These are phyloP conservation scores for Pestalotiopsis sp. DNA, from an alignment of 2,329 filamentous ascomycete species.

Conservation along the genomic window DNA sequence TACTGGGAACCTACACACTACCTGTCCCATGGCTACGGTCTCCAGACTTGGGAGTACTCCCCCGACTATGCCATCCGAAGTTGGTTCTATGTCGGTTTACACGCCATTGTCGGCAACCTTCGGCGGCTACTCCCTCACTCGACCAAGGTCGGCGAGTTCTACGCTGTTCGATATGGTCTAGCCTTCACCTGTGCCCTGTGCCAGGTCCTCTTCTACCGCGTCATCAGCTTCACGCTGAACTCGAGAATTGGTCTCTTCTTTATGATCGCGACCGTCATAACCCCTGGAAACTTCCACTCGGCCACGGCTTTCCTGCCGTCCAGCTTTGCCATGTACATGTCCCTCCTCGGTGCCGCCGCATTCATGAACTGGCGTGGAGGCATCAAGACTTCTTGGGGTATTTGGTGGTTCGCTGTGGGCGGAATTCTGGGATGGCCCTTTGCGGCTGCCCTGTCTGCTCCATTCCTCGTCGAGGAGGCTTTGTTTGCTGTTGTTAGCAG, in stretches of 20 bases:
- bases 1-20: slow-evolving; percentile 99
- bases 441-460: slow-evolving; percentile 77
- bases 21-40: slow-evolving; percentile 85
- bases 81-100: slow-evolving; percentile 86
- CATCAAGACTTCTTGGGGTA: slow-evolving; percentile 77
- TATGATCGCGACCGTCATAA: slow-evolving; percentile 74
- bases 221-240: slow-evolving; percentile 76
- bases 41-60: slow-evolving; percentile 99
- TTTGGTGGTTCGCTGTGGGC: slow-evolving; percentile 88
- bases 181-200: slow-evolving; percentile 78
- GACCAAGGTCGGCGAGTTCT: slow-evolving; percentile 78
- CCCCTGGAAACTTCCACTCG: slow-evolving; percentile 92
- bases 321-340: slow-evolving; percentile 95
- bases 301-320: slow-evolving; percentile 87
- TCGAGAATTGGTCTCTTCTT: slow-evolving; percentile 85
- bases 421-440: slow-evolving; percentile 95
- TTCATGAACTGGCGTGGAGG: slow-evolving; percentile 91
- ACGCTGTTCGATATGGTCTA: slow-evolving; percentile 77
- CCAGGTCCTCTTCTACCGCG: slow-evolving; percentile 80
- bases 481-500: slow-evolving; percentile 58
- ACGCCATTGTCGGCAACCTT: slow-evolving; percentile 72
- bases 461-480: slow-evolving; percentile 80
- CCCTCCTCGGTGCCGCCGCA: slow-evolving; percentile 80
- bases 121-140: slow-evolving; percentile 65
- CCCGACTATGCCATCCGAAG: slow-evolving; percentile 93